Percentiles rank a stretch among this genome's conserved stretches.
These are phyloP conservation scores for Phytophthora pseudosyringae DNA, from an alignment of 352 stramenopile species.

Conservation along the genomic window DNA sequence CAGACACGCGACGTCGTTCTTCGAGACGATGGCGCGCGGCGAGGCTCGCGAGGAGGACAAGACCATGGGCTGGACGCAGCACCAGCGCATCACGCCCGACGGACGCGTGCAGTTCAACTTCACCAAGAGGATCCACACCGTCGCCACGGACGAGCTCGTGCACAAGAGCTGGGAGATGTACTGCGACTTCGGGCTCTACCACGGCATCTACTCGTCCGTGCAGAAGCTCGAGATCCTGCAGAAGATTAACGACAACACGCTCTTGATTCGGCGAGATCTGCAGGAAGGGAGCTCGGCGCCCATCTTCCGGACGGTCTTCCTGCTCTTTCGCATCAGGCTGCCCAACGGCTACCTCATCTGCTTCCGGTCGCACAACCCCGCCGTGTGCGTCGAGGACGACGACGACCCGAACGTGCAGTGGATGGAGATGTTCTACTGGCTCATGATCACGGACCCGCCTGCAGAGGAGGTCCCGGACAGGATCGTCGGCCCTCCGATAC, in stretches of 20 bases:
- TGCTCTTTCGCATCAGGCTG: conserved; percentile 71
- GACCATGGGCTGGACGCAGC: conserved; percentile 83
- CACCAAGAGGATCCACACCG: conserved; percentile 69
- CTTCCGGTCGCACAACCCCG: conserved; percentile 73
- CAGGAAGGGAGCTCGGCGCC: conserved; percentile 64
- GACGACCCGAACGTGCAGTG: conserved; percentile 72
- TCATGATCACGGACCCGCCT: conserved; percentile 62
- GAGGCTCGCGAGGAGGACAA: conserved; percentile 46
- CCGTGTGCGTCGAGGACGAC: conserved; percentile 57
- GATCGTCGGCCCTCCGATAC: conserved; percentile 20
- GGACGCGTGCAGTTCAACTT: conserved; percentile 84
- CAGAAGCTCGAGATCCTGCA: conserved; percentile 84
- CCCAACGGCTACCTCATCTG: conserved; percentile 73
- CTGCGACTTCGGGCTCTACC: conserved; percentile 76
- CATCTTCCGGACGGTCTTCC: conserved; percentile 80
- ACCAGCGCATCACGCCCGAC: conserved; percentile 69
- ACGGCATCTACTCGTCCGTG: conserved; percentile 79
- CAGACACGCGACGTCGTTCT: conserved; percentile 72
- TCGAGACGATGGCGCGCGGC: conserved; percentile 55
- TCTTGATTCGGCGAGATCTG: conserved; percentile 75
- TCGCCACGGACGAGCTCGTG: conserved; percentile 71
- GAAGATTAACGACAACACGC: conserved; percentile 78
- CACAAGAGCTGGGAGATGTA: conserved; percentile 86
- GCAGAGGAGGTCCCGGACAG: conserved; percentile 20
- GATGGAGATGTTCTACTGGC: conserved; percentile 87